phyloP scores from a whole-genome alignment of 495 filamentous ascomycete genomes.

The Trichoderma gamsii region DNA sequence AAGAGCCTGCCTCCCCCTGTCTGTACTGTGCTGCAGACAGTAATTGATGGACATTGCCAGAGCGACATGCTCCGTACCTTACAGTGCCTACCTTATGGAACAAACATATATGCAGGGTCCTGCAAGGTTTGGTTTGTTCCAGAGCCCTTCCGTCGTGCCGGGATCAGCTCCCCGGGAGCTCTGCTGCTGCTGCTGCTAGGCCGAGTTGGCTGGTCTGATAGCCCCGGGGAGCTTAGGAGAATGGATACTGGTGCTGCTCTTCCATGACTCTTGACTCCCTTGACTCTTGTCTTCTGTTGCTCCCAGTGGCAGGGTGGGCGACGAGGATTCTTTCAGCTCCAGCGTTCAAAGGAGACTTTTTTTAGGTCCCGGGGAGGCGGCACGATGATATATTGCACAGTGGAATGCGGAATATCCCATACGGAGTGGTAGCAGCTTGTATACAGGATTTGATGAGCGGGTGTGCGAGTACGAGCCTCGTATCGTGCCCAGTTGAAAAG shows the following conservation, averaged over 20 bases:
- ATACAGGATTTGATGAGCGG: not conserved
- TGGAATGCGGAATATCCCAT: not conserved
- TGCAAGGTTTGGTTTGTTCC: not conserved
- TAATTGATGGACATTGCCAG: not conserved
- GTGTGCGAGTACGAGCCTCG: too few species aligned
- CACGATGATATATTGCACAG: not conserved
- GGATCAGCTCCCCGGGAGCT: slow-evolving; percentile 7
- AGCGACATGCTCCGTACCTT: too few species aligned
- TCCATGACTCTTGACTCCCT: not conserved
- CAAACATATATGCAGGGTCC: slow-evolving; percentile 1
- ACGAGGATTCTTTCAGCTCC: not conserved
- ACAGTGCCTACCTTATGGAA: not conserved
- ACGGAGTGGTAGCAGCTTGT: not conserved
- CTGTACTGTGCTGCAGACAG: not conserved
- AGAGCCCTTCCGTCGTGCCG: slow-evolving; percentile 11
- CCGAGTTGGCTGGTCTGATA: not conserved
- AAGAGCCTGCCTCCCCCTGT: not conserved
- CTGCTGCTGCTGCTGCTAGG: not conserved
- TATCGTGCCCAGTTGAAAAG: not conserved
- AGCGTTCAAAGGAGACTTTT: not conserved
- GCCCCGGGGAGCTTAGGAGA: not conserved
- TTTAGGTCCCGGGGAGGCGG: not conserved
- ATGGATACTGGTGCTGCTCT: not conserved
- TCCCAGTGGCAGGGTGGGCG: not conserved
- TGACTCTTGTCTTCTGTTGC: not conserved